These are phyloP conservation scores for Fusarium scirpi DNA, from an alignment of 2,329 filamentous ascomycete genomes.

Conservation along the genomic window DNA sequence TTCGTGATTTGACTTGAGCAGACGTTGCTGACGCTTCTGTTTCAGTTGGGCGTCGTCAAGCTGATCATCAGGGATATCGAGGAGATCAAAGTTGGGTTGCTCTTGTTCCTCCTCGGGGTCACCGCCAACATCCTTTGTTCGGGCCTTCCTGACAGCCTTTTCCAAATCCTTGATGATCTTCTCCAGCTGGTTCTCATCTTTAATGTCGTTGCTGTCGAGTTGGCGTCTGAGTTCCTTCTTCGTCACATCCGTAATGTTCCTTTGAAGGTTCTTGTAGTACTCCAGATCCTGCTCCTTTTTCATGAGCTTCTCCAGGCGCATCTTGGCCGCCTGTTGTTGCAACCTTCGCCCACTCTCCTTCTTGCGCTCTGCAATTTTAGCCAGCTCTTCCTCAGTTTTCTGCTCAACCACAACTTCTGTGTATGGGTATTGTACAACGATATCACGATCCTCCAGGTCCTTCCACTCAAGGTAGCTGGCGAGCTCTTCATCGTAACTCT, in stretches of 20 bases:
- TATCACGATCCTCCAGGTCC: conserved; percentile 88
- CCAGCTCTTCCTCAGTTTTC: conserved; percentile 95
- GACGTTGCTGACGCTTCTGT: conserved; percentile 89
- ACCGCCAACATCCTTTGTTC: conserved; percentile 92
- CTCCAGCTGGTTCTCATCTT: conserved; percentile 89
- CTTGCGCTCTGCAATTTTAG: conserved; percentile 89
- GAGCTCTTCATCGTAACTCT: conserved; percentile 84
- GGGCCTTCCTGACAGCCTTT: conserved; percentile 86
- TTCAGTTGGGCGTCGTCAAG: conserved; percentile 92
- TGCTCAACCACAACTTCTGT: conserved; percentile 90
- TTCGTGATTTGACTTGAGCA: conserved; percentile 95
- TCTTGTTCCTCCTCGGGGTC: conserved; percentile 84
- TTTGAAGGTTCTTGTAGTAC: conserved; percentile 88
- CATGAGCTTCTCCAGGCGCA: conserved; percentile 94
- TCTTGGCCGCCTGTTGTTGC: conserved; percentile 96
- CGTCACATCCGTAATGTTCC: conserved; percentile 76
- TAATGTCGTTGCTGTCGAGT: conserved; percentile 90
- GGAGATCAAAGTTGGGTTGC: conserved; percentile 84
- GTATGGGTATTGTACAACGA: conserved; percentile 91
- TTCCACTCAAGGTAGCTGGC: conserved; percentile 87
- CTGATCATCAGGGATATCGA: conserved; percentile 91
- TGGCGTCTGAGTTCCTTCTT: conserved; percentile 93
- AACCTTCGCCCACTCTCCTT: conserved; percentile 92
- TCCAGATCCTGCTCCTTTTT: conserved; percentile 96
- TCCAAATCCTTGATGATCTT: conserved; percentile 90